Base-by-base conservation (phyloP, 306 rosid species). In the Inga laurina region DNA sequence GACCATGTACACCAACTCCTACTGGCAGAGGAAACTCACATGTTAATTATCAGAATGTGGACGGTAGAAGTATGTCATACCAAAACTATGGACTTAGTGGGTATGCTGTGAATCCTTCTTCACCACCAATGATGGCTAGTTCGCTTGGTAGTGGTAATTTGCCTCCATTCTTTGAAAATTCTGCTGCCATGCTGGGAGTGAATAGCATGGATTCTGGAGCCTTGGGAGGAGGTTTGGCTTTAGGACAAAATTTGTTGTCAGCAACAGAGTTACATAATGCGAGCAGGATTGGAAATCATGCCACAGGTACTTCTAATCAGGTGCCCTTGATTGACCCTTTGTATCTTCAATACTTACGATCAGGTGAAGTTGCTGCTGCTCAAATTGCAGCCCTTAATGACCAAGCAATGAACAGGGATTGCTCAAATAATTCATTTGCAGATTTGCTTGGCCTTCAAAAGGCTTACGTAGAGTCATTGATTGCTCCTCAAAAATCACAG, bases 301-400 rank as follows among this genome's bases (percentile, higher is more conserved):
- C 91, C 79, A 79, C 89, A 1, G 93, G 94, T 77, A 74, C 83
- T 75, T 66, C 90, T 85, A 89, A 91, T 86, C 97, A 92, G 78
- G 77, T 89, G 4, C 94, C 94, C 21, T 85, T 79, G 88, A 81
- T 93, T 24, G 98, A 96, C 80, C 98, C 99, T 44, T 79, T 86
- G 87, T 90, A 89, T 90, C 90, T 88, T 80, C 97, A 89, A 73
- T 92, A 93, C 86, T 72, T 95, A 76, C 87, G 97, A 89, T 76
- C 98, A 32, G 85, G 92, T 3, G 99, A 95, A 71, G 87, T 88
- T 90, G 94, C 94, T 76, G 91, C 95, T 32, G 97, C 94, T 74
- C 98, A 93, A 82, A 80, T 90, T 84, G 92, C 87, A 72, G 95
- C 97, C 41, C 86, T 92, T 69, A 93, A 88, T 74, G 97, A 91